These are phyloP conservation scores for Lactuca saligna DNA, from an alignment of 129 eudicot genomes.

Conservation along the genomic window DNA sequence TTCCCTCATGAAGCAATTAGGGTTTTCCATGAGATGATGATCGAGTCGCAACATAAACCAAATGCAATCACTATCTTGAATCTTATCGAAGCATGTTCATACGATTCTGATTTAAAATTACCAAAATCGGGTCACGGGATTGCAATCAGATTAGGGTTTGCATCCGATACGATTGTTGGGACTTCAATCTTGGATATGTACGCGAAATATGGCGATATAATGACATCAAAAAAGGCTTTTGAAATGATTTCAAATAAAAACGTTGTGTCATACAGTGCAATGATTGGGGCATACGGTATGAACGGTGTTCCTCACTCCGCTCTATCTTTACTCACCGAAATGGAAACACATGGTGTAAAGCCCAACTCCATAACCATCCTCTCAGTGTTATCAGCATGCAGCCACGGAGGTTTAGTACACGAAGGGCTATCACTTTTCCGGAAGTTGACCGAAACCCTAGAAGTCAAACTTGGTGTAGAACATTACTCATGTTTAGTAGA, in stretches of 20 bases:
- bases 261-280: constrained; percentile 65
- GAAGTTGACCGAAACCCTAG: constrained; percentile 43
- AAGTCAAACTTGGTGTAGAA: constrained; percentile 44
- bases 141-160: constrained; percentile 61
- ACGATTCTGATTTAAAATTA: constrained; percentile 48
- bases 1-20: constrained; percentile 71
- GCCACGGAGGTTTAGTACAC: constrained; percentile 74
- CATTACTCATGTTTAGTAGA: constrained; percentile 86
- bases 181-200: constrained; percentile 82
- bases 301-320: constrained; percentile 70
- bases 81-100: constrained; percentile 75
- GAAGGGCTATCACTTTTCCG: constrained; percentile 61
- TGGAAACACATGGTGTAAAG: constrained; percentile 52
- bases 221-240: constrained; percentile 52
- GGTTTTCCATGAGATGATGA: constrained; percentile 68
- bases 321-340: constrained; percentile 42
- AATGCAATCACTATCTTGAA: constrained; percentile 60
- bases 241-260: constrained; percentile 51
- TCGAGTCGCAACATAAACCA: constrained; percentile 30
- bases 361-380: constrained; percentile 68
- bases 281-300: constrained; percentile 83
- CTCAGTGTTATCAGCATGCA: constrained; percentile 78
- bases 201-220: constrained; percentile 74
- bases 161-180: constrained; percentile 53
- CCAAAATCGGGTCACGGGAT: constrained; percentile 66